Conservation (phyloP, 2,329 filamentous ascomycete genomes). For the Alternaria hordeiaustralica region DNA sequence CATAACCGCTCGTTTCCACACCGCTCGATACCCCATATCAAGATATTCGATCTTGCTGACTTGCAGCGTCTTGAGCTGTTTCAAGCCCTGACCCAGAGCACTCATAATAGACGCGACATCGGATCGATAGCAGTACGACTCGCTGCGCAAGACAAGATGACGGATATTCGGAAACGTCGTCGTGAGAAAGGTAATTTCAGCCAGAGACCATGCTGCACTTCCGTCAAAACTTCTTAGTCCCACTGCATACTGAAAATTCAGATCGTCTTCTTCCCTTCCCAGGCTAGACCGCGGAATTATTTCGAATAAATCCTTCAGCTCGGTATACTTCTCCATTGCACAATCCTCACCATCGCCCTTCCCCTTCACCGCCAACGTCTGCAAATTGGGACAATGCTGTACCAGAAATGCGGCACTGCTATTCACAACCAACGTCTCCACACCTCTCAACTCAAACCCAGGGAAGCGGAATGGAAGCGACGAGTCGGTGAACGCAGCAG, state of each 20-base stretch:
- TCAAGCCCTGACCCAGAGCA: conserved; percentile 8
- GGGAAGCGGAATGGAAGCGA: background rate
- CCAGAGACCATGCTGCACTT: conserved; percentile 18
- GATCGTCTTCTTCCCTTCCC: background rate
- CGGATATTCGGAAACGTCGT: conserved; percentile 11
- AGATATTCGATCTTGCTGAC: conserved; percentile 20
- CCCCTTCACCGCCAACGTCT: background rate
- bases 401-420: background rate
- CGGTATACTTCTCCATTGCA: conserved; percentile 18
- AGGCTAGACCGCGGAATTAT: background rate
- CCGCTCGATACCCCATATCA: conserved; percentile 21
- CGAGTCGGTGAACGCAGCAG: conserved; percentile 8
- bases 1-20: conserved; percentile 22
- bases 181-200: conserved; percentile 15
- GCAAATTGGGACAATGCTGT: background rate
- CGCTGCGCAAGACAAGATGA: conserved; percentile 18
- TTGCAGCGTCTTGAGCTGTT: conserved; percentile 7
- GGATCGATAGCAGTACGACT: conserved; percentile 23
- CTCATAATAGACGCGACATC: conserved; percentile 13
- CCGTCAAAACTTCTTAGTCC: conserved; percentile 17
- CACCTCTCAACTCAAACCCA: background rate
- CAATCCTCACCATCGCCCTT: conserved; percentile 15
- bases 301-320: conserved; percentile 11
- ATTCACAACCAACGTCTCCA: background rate
- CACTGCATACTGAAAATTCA: background rate